These are phyloP conservation scores for Acer negundo DNA, from an alignment of 345 rosid species.

Conservation along the genomic window DNA sequence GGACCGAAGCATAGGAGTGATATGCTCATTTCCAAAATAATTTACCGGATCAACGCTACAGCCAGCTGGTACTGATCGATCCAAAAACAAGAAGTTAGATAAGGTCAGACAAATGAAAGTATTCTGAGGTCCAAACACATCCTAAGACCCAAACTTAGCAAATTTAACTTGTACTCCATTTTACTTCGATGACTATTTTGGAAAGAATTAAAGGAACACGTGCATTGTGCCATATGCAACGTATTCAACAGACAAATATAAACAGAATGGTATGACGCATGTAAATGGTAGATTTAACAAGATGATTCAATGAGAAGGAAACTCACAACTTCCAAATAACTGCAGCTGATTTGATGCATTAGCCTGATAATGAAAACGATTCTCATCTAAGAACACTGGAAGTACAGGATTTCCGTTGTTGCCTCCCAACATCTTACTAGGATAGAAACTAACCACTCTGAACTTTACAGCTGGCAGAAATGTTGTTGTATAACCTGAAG, in stretches of 20 bases:
- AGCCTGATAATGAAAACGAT: conserved; percentile 59
- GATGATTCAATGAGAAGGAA: conserved; percentile 8
- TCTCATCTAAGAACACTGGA: conserved; percentile 55
- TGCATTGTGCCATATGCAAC: neutral
- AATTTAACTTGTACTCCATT: neutral
- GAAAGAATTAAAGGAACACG: neutral
- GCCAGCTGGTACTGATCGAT: conserved; percentile 56
- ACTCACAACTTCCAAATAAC: conserved; percentile 67
- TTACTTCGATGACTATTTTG: neutral
- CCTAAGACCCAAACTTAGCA: neutral
- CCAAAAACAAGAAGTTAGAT: neutral
- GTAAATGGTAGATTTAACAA: conserved; percentile 1
- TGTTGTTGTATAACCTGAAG: conserved; percentile 32
- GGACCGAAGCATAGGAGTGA: conserved; percentile 48
- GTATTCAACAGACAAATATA: neutral
- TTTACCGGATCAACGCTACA: conserved; percentile 65
- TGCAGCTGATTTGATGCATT: conserved; percentile 70
- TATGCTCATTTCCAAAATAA: conserved; percentile 61
- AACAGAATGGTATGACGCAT: conserved; percentile 4
- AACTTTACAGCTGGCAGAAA: conserved; percentile 23
- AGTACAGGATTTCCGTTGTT: conserved; percentile 53
- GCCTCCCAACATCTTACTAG: conserved; percentile 67
- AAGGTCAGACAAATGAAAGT: neutral
- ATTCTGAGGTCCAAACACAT: neutral
- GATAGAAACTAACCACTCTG: conserved; percentile 9